Evolutionary conservation across 768 basidiomycete genomes (phyloP).

Genomic region (Lentinula boryana): DNA sequence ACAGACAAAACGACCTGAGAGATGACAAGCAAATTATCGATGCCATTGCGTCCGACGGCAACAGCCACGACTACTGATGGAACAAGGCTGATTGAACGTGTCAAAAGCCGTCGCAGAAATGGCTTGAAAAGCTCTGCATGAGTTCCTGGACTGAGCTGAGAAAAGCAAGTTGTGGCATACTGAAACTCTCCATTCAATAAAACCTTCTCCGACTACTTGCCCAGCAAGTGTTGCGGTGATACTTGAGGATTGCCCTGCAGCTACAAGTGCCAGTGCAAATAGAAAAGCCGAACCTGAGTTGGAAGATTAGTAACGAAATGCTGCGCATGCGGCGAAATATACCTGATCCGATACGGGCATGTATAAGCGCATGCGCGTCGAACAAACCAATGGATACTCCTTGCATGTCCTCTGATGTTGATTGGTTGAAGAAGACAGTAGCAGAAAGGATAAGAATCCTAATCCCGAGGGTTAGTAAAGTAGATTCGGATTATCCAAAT

Average conservation of each 20-base stretch:
- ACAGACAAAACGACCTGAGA: constrained; percentile 75
- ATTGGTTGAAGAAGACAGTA: constrained; percentile 55
- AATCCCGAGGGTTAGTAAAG: background rate
- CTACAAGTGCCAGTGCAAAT: constrained; percentile 72
- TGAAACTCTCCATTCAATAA: constrained; percentile 70
- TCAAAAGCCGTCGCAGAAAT: constrained; percentile 61
- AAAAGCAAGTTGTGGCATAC: constrained; percentile 14
- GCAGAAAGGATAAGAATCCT: constrained; percentile 71
- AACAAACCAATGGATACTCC: constrained; percentile 57
- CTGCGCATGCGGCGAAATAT: constrained; percentile 9
- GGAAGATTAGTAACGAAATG: constrained; percentile 1
- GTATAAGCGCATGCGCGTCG: constrained; percentile 63
- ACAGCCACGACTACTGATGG: constrained; percentile 65
- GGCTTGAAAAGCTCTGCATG: constrained; percentile 26
- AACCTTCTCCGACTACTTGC: constrained; percentile 76
- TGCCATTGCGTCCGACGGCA: constrained; percentile 58
- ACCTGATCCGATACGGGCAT: constrained; percentile 51
- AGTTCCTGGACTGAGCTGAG: background rate
- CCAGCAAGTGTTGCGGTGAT: constrained; percentile 76
- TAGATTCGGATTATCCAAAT: background rate
- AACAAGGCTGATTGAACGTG: constrained; percentile 62
- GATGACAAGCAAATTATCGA: constrained; percentile 64
- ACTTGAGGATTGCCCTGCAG: constrained; percentile 71
- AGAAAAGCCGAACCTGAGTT: constrained; percentile 53
- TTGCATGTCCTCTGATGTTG: constrained; percentile 17